phyloP scores from a whole-genome alignment of 768 basidiomycete species.

The Lactarius hatsudake region DNA sequence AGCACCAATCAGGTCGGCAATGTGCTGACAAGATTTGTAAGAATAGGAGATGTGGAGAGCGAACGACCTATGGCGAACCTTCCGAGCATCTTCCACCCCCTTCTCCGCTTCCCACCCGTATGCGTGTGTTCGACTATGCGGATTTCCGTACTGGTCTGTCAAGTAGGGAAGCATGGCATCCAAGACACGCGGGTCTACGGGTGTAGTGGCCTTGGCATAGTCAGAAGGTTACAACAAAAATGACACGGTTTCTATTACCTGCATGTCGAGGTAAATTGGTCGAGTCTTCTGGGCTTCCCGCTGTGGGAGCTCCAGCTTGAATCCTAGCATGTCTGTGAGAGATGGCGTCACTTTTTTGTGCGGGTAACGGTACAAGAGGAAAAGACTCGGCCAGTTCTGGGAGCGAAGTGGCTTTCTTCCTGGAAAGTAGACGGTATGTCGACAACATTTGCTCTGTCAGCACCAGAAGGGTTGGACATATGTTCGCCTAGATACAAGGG shows the following conservation, averaged over 20 bases:
- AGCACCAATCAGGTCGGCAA: conserved; percentile 92
- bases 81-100: conserved; percentile 88
- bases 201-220: conserved; percentile 80
- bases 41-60: not conserved
- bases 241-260: conserved; percentile 45
- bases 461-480: conserved; percentile 82
- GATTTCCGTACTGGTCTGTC: conserved; percentile 96
- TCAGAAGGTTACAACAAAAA: conserved; percentile 5
- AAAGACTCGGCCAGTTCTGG: conserved; percentile 59
- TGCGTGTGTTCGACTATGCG: conserved; percentile 96
- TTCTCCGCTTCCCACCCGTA: conserved; percentile 99
- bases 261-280: conserved; percentile 98
- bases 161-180: conserved; percentile 96
- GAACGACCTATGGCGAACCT: conserved; percentile 43
- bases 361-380: not conserved
- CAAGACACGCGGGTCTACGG: conserved; percentile 93
- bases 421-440: conserved; percentile 75
- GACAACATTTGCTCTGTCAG: conserved; percentile 79
- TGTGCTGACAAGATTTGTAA: conserved; percentile 49
- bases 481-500: conserved; percentile 40
- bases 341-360: conserved; percentile 9
- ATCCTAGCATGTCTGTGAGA: conserved; percentile 80
- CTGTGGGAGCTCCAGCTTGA: conserved; percentile 67
- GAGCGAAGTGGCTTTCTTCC: conserved; percentile 66
- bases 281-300: conserved; percentile 67